Conservation (phyloP, 2,329 filamentous ascomycete genomes). For the Hypoxylon sp. region DNA sequence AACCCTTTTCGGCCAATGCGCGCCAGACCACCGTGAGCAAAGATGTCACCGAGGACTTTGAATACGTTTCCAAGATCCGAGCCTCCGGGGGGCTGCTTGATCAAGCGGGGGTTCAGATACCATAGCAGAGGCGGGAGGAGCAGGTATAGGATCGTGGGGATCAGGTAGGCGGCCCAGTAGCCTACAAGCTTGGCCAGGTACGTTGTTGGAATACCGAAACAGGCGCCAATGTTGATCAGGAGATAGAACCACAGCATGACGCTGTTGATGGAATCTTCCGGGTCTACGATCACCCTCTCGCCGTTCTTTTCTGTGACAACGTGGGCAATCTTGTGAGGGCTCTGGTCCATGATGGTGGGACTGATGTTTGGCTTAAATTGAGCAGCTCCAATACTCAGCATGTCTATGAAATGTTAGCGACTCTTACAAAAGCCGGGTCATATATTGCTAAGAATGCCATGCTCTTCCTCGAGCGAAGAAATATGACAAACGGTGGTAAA, state of each 20-base stretch:
- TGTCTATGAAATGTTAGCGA: slow-evolving; percentile 41
- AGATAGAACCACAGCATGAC: slow-evolving; percentile 72
- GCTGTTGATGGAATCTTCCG: slow-evolving; percentile 67
- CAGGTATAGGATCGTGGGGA: slow-evolving; percentile 62
- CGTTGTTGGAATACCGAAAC: slow-evolving; percentile 59
- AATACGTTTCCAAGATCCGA: slow-evolving; percentile 64
- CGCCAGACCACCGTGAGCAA: slow-evolving; percentile 44
- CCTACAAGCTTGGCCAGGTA: slow-evolving; percentile 60
- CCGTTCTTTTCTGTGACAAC: slow-evolving; percentile 62
- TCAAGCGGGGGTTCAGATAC: slow-evolving; percentile 65
- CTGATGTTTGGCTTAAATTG: slow-evolving; percentile 78
- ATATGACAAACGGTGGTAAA: background rate
- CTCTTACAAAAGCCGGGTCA: background rate
- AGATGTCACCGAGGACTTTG: slow-evolving; percentile 49
- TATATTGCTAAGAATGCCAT: background rate
- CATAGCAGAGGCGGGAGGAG: slow-evolving; percentile 66
- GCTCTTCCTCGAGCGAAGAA: background rate
- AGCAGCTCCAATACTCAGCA: slow-evolving; percentile 67
- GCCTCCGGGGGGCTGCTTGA: slow-evolving; percentile 67
- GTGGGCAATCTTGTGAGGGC: slow-evolving; percentile 62
- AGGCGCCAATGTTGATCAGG: slow-evolving; percentile 62
- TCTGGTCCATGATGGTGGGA: slow-evolving; percentile 73
- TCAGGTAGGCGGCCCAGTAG: slow-evolving; percentile 58
- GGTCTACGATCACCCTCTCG: slow-evolving; percentile 72
- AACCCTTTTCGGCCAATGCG: slow-evolving; percentile 51